Evolutionary conservation across 108 stramenopile species (phyloP).

Genomic region (Pseudonitzschia delicatissima): DNA sequence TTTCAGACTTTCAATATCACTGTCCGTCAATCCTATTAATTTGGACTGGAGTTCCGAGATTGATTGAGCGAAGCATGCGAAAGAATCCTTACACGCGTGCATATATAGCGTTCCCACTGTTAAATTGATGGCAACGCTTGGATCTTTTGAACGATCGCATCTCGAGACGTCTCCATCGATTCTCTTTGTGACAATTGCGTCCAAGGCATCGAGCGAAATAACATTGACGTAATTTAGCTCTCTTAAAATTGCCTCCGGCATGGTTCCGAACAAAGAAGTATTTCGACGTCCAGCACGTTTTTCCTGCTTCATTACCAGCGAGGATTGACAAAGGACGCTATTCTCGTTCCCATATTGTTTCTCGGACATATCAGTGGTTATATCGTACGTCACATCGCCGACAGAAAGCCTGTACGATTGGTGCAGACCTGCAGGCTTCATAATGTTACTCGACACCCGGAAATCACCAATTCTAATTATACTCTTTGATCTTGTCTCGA

Average conservation of each 20-base stretch:
- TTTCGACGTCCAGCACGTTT: neutral
- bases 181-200: conserved; percentile 37
- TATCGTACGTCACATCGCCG: conserved; percentile 49
- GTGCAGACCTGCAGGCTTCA: conserved; percentile 39
- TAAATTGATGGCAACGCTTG: conserved; percentile 35
- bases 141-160: conserved; percentile 25
- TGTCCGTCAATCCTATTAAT: conserved; percentile 45
- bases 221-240: conserved; percentile 61
- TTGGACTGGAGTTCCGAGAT: conserved; percentile 61
- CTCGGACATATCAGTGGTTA: conserved; percentile 32
- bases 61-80: conserved; percentile 57
- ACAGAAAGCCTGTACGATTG: conserved; percentile 63
- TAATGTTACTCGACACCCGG: conserved; percentile 67
- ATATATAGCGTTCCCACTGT: conserved; percentile 53
- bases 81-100: conserved; percentile 76
- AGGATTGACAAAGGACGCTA: conserved; percentile 36
- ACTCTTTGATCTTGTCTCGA: conserved; percentile 42
- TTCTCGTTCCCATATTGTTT: conserved; percentile 42
- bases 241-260: conserved; percentile 46
- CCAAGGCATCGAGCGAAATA: conserved; percentile 56
- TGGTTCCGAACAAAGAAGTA: conserved; percentile 10
- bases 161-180: neutral
- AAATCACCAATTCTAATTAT: conserved; percentile 71
- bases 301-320: neutral
- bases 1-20: conserved; percentile 33